These are phyloP conservation scores for Schwanniomyces polymorphus DNA, from an alignment of 805 yeast genomes.

Conservation along the genomic window DNA sequence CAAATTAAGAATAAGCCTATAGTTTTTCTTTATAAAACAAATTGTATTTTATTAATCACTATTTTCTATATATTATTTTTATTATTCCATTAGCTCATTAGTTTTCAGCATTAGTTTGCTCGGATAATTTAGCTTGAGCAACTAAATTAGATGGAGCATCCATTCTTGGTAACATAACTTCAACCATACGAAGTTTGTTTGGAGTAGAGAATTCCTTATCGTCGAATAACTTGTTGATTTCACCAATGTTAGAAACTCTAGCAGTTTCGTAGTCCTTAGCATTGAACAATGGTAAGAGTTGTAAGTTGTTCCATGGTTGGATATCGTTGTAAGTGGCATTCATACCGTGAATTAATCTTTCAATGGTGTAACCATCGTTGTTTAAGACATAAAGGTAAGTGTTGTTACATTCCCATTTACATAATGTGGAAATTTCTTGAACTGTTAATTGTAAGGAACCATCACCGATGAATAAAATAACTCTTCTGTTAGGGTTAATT, in stretches of 20 bases:
- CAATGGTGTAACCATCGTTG: conserved; percentile 71
- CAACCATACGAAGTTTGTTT: conserved; percentile 59
- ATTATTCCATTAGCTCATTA: background rate
- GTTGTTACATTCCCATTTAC: conserved; percentile 55
- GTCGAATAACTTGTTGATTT: conserved; percentile 46
- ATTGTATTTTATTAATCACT: background rate
- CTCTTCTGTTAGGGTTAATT: conserved; percentile 55
- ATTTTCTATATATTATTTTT: background rate
- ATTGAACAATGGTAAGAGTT: conserved; percentile 55
- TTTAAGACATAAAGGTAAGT: conserved; percentile 66
- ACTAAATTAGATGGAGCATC: conserved; percentile 64
- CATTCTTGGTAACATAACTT: conserved; percentile 62
- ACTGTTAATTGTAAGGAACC: conserved; percentile 71
- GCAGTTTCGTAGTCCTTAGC: conserved; percentile 52
- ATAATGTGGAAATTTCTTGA: conserved; percentile 65
- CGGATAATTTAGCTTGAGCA: conserved; percentile 21
- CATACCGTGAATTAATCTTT: conserved; percentile 67
- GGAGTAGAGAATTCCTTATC: conserved; percentile 49
- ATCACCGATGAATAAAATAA: conserved; percentile 65
- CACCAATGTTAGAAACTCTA: conserved; percentile 53
- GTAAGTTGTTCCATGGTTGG: conserved; percentile 64
- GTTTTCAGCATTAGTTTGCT: conserved; percentile 12
- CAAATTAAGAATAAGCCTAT: too few relatives aligned
- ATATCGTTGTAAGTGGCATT: conserved; percentile 60
- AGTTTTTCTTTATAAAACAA: too few relatives aligned